These are phyloP conservation scores for Adansonia digitata DNA, from an alignment of 345 rosid genomes.

Conservation along the genomic window DNA sequence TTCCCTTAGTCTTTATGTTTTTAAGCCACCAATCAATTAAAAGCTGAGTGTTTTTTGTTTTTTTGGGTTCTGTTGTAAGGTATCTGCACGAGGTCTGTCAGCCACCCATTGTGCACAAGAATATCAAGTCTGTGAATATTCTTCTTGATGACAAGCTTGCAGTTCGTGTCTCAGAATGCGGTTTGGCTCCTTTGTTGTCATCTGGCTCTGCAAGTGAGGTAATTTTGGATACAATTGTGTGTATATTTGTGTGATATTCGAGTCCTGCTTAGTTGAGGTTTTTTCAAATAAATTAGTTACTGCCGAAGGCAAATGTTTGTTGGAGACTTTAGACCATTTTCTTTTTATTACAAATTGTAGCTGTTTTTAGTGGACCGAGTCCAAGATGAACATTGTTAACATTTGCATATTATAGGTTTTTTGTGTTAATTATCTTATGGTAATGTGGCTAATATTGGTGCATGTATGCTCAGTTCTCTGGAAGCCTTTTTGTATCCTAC, in stretches of 20 bases:
- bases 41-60: conserved; percentile 8
- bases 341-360: neutral
- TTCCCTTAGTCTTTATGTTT: neutral
- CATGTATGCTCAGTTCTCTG: conserved; percentile 7
- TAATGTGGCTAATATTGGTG: neutral
- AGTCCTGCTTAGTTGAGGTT: neutral
- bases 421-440: neutral
- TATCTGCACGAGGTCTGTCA: conserved; percentile 83
- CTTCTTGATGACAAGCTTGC: conserved; percentile 66
- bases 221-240: neutral
- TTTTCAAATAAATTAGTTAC: neutral
- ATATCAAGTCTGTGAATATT: conserved; percentile 74
- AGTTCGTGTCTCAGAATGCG: conserved; percentile 72
- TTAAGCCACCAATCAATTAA: conserved; percentile 1
- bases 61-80: conserved; percentile 32
- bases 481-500: conserved; percentile 9
- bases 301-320: neutral
- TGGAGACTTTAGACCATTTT: neutral
- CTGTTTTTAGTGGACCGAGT: conserved; percentile 5
- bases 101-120: conserved; percentile 68
- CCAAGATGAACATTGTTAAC: neutral
- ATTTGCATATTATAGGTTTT: neutral
- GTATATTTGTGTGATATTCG: neutral
- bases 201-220: conserved; percentile 60
- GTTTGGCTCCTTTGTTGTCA: conserved; percentile 58